Conservation (phyloP, 371 early-diverging fungal genomes). For the Apophysomyces elegans region DNA sequence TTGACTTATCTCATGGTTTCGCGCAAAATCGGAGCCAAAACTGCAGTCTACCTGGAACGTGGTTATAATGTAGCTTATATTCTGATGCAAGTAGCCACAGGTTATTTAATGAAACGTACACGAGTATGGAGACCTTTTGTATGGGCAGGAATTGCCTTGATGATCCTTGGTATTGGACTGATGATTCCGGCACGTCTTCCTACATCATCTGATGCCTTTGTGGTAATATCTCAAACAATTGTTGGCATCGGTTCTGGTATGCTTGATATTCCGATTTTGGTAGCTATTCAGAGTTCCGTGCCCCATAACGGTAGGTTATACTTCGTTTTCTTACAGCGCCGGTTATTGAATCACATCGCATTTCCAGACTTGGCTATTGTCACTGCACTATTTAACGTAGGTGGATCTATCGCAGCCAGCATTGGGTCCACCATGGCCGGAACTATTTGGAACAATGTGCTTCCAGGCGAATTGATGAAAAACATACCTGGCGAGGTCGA, state of each 20-base stretch:
- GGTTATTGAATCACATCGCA: background rate
- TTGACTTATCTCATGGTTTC: conserved; percentile 49
- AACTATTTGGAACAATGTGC: conserved; percentile 43
- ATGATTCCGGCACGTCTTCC: conserved; percentile 52
- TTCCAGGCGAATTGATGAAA: conserved; percentile 34
- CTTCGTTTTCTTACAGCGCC: background rate
- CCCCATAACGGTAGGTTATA: conserved; percentile 31
- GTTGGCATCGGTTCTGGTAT: conserved; percentile 46
- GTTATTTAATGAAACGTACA: conserved; percentile 40
- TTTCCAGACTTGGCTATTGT: conserved; percentile 40
- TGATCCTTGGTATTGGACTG: conserved; percentile 45
- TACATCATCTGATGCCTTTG: conserved; percentile 30
- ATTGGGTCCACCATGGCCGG: conserved; percentile 44
- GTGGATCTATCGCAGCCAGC: conserved; percentile 40
- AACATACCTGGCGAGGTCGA: conserved; percentile 47
- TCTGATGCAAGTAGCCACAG: conserved; percentile 33
- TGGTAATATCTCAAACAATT: conserved; percentile 43
- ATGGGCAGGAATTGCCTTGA: conserved; percentile 64
- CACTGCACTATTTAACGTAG: conserved; percentile 38
- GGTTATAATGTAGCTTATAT: conserved; percentile 43
- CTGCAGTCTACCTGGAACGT: conserved; percentile 36
- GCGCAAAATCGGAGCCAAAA: conserved; percentile 30
- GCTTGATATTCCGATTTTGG: conserved; percentile 35
- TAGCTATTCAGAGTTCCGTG: conserved; percentile 47
- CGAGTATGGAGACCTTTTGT: conserved; percentile 51